Percentiles rank a stretch among this genome's conserved stretches.
phyloP scores from a whole-genome alignment of 1,139 yeast genomes.

The Suzukiozyma palmioleophila region DNA sequence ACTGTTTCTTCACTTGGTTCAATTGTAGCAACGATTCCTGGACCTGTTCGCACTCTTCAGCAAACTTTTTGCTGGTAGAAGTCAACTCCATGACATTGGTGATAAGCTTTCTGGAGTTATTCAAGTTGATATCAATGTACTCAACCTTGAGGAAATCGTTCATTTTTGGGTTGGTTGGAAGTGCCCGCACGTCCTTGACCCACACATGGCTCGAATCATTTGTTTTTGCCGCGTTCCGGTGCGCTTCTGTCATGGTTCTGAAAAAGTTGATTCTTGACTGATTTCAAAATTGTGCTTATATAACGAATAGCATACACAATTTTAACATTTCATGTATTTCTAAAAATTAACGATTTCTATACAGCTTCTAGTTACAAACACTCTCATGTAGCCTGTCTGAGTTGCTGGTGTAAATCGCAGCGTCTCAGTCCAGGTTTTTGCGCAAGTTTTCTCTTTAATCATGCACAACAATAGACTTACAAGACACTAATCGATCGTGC shows the following conservation, averaged over 20 bases:
- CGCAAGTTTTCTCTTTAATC: no score
- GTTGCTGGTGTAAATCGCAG: no score
- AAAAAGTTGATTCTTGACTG: no score
- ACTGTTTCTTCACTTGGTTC: conserved; percentile 20
- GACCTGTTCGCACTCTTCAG: conserved; percentile 17
- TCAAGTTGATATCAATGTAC: conserved; percentile 42
- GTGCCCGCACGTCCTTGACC: conserved; percentile 32
- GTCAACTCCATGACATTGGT: conserved; percentile 25
- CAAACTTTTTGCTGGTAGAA: conserved; percentile 16
- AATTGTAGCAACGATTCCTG: conserved; percentile 27
- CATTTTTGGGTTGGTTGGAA: conserved; percentile 35
- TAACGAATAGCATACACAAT: no score
- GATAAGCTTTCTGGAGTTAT: conserved; percentile 40
- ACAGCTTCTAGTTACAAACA: no score
- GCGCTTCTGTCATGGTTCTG: not conserved
- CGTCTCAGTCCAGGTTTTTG: no score
- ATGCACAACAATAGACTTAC: no score
- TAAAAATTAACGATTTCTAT: no score
- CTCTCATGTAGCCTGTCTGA: no score
- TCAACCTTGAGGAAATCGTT: conserved; percentile 40
- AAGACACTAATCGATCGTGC: conserved; percentile 20
- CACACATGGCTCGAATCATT: conserved; percentile 18
- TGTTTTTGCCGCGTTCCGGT: not conserved
- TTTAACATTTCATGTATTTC: no score
- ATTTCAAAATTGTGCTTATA: no score